A percentile compares a stretch with the other conserved stretches of the same genome.
phyloP scores from a whole-genome alignment of 2,329 filamentous ascomycete genomes.

The Exserohilum rostratum region DNA sequence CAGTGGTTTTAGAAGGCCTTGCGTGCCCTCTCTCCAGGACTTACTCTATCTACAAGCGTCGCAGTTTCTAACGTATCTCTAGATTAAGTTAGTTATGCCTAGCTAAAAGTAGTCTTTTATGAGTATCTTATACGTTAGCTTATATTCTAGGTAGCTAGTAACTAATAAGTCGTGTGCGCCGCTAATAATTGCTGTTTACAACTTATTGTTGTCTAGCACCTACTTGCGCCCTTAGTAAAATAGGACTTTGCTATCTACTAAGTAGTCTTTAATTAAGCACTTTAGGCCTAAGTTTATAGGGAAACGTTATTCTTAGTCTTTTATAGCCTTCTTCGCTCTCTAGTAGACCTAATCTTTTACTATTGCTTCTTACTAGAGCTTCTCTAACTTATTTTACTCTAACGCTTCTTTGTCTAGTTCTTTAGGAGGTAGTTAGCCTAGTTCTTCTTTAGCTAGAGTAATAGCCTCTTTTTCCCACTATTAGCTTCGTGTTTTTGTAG shows the following conservation, averaged over 20 bases:
- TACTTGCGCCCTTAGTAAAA: background rate
- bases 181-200: background rate
- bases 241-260: background rate
- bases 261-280: background rate
- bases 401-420: too few relatives aligned
- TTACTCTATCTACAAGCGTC: background rate
- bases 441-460: too few relatives aligned
- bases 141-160: background rate
- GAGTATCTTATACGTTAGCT: too few relatives aligned
- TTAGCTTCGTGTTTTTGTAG: too few relatives aligned
- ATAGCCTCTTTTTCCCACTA: too few relatives aligned
- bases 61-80: background rate
- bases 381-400: too few relatives aligned
- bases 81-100: background rate
- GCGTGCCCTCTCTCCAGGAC: background rate
- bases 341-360: background rate
- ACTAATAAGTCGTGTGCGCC: background rate
- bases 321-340: background rate
- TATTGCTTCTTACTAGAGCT: background rate
- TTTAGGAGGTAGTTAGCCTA: too few relatives aligned
- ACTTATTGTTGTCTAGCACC: background rate
- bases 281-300: background rate
- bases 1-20: slow-evolving; percentile 5
- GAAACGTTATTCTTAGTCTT: background rate
- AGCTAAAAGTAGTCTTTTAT: background rate